phyloP scores from a whole-genome alignment of 2,329 filamentous ascomycete genomes.

The Botrytis fragariae region DNA sequence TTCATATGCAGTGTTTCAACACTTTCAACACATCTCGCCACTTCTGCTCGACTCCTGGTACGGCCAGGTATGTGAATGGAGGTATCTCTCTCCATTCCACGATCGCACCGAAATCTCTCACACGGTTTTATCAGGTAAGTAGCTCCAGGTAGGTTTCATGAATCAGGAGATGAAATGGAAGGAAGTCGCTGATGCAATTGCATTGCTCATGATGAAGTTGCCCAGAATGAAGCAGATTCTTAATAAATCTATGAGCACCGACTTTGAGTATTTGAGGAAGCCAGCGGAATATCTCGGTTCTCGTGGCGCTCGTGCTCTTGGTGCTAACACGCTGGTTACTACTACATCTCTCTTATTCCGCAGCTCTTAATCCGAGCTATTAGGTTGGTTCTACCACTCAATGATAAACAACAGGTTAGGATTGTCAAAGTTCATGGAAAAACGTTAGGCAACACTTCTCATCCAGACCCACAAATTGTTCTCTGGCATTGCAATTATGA shows the following conservation, averaged over 20 bases:
- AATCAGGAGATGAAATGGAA: slow-evolving; percentile 25
- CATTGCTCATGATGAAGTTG: slow-evolving; percentile 27
- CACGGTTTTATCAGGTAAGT: not conserved
- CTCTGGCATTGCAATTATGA: not conserved
- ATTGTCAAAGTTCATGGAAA: too few relatives aligned
- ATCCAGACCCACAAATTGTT: too few relatives aligned
- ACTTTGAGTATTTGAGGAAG: not conserved
- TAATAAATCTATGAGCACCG: not conserved
- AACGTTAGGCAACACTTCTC: too few relatives aligned
- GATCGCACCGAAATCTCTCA: not conserved
- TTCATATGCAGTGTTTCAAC: not conserved
- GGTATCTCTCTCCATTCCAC: not conserved
- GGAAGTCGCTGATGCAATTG: slow-evolving; percentile 23
- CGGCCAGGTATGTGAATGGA: not conserved
- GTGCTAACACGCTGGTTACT: slow-evolving; percentile 26
- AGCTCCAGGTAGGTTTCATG: too few relatives aligned
- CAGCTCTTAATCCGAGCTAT: not conserved
- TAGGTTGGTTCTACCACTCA: not conserved
- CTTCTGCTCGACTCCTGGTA: not conserved
- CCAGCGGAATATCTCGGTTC: slow-evolving; percentile 2
- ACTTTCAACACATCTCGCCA: not conserved
- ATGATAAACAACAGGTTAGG: not conserved
- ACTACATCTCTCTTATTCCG: slow-evolving; percentile 22
- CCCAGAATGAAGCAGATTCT: slow-evolving; percentile 21
- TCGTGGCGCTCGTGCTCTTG: slow-evolving; percentile 25